Conservation (phyloP, 495 filamentous ascomycete genomes). For the Bathelium albidoporum region DNA sequence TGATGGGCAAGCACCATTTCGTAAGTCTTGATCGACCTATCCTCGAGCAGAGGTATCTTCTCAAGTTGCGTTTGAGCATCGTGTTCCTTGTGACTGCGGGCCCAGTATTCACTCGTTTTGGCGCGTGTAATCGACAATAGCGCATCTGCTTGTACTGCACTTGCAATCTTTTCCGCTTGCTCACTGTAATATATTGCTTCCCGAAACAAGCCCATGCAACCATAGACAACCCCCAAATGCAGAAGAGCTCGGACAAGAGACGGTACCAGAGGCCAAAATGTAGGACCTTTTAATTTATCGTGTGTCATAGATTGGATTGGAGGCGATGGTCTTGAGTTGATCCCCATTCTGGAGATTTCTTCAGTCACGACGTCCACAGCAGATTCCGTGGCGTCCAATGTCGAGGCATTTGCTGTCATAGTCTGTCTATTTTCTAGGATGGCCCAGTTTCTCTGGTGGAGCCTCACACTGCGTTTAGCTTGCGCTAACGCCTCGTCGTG, state of each 20-base stretch:
- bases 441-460: slow-evolving; percentile 15
- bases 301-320: slow-evolving; percentile 2
- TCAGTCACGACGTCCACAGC: slow-evolving; percentile 10
- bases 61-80: slow-evolving; percentile 1
- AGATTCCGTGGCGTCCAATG: slow-evolving; percentile 4
- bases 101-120: slow-evolving; percentile 53
- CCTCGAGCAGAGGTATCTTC: no score
- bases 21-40: neutral
- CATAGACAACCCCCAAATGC: slow-evolving; percentile 64
- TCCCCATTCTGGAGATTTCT: slow-evolving; percentile 8
- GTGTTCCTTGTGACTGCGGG: slow-evolving; percentile 36
- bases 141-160: slow-evolving; percentile 51
- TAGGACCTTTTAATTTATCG: slow-evolving; percentile 43
- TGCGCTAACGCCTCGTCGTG: slow-evolving; percentile 20
- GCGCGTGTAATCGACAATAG: slow-evolving; percentile 45
- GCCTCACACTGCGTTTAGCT: slow-evolving; percentile 15
- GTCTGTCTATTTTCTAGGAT: slow-evolving; percentile 5
- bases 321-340: neutral
- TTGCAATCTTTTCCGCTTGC: slow-evolving; percentile 69
- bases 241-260: slow-evolving; percentile 57
- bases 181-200: slow-evolving; percentile 87
- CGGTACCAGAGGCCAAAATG: slow-evolving; percentile 72
- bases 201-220: slow-evolving; percentile 73
- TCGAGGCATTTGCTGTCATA: neutral
- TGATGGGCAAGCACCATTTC: neutral